These are phyloP conservation scores for Termitomyces sp. DNA, from an alignment of 768 basidiomycete species.

Conservation along the genomic window DNA sequence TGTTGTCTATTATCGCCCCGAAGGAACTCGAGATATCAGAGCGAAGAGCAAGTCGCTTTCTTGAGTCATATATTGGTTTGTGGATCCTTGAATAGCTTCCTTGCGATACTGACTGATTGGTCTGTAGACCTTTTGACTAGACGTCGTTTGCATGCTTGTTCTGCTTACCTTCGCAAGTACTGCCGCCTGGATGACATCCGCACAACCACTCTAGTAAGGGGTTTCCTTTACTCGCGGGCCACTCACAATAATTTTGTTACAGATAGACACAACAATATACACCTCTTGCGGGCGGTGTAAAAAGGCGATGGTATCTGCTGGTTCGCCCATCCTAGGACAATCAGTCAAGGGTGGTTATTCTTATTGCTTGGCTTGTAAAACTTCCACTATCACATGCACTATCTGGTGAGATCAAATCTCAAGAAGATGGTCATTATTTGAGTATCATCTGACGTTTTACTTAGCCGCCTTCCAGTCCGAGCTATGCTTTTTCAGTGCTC, in stretches of 20 bases:
- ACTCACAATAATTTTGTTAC: not conserved
- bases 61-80: slow-evolving; percentile 73
- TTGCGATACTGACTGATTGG: not conserved
- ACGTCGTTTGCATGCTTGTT: slow-evolving; percentile 54
- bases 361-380: slow-evolving; percentile 53
- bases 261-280: slow-evolving; percentile 72
- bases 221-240: not conserved
- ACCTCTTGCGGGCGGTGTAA: slow-evolving; percentile 64
- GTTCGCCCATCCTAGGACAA: slow-evolving; percentile 20
- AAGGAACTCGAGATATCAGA: slow-evolving; percentile 47
- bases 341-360: slow-evolving; percentile 39
- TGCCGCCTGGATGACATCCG: slow-evolving; percentile 45
- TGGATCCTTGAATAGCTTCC: not conserved
- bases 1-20: slow-evolving; percentile 57
- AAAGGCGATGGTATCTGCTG: slow-evolving; percentile 46
- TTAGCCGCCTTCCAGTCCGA: slow-evolving; percentile 72
- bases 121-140: slow-evolving; percentile 56
- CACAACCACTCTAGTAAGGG: slow-evolving; percentile 45
- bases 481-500: slow-evolving; percentile 69
- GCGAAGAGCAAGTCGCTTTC: slow-evolving; percentile 41
- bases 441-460: not conserved
- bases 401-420: slow-evolving; percentile 54
- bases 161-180: slow-evolving; percentile 73
- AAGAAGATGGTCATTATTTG: not conserved
- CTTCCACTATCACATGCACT: slow-evolving; percentile 44